Evolutionary conservation across 495 filamentous ascomycete species (phyloP).

Genomic region (Patellaria atrata): DNA sequence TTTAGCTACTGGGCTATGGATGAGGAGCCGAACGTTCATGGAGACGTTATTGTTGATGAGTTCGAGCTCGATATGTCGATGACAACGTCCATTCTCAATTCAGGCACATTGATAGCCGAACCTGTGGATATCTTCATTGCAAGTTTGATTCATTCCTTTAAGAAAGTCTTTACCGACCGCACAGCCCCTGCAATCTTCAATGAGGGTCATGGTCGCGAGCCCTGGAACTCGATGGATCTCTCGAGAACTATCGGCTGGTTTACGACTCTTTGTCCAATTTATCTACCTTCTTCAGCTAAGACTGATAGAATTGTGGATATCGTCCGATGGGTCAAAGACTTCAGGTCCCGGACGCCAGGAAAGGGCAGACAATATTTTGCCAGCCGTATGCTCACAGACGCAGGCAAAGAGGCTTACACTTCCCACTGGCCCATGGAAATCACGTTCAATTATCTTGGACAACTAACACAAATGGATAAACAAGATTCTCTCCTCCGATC

Average conservation of each 20-base stretch:
- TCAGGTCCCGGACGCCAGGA: constrained; percentile 11
- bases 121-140: constrained; percentile 22
- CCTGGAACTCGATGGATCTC: constrained; percentile 19
- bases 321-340: constrained; percentile 19
- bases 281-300: constrained; percentile 16
- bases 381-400: constrained; percentile 33
- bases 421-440: constrained; percentile 52
- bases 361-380: constrained; percentile 24
- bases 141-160: constrained; percentile 24
- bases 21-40: constrained; percentile 10
- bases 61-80: constrained; percentile 14
- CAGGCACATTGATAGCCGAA: constrained; percentile 17
- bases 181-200: constrained; percentile 18
- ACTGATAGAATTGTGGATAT: constrained; percentile 18
- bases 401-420: constrained; percentile 28
- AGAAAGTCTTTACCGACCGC: constrained; percentile 20
- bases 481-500: constrained; percentile 47
- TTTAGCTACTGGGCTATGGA: constrained; percentile 19
- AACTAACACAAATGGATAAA: constrained; percentile 47
- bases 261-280: constrained; percentile 20
- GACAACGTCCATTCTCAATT: constrained; percentile 10
- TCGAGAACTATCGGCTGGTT: constrained; percentile 27
- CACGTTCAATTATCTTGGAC: constrained; percentile 55
- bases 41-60: constrained; percentile 14
- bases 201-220: constrained; percentile 26